Base-by-base conservation (phyloP, 2,329 filamentous ascomycete genomes). In the Incumbomyces delicatus region DNA sequence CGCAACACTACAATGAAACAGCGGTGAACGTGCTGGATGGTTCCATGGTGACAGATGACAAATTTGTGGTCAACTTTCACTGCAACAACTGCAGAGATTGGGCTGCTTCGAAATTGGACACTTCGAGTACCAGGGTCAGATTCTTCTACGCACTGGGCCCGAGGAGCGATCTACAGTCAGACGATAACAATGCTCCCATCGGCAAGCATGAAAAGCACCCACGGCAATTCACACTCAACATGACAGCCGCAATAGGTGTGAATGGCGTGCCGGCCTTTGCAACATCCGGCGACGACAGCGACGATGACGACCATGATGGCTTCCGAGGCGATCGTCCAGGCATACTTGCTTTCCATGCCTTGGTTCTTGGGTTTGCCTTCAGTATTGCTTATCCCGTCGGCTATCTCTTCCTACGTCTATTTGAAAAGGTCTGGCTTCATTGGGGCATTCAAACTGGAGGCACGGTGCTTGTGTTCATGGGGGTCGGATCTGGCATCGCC, bases 61-160 rank as follows among this genome's bases (percentile, higher is more conserved):
- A 61, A 27, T 64, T 62, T 61, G 66, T 70, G 31, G 72, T 75
- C 51, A 73, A 71, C 44, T 76, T 68, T 1, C 67, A 68, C 34
- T 81, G 78, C 63, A 63, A 54, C 27, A 70, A 73, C 55, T 81
- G 75, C 54, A 69, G 73, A 30, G 66, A 60, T 36, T 80, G 76
- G 76, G 61, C 61, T 12, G 54, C 52, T 41, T 73, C 74, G 32
- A 67, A 60, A 31, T 60, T 81, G 48, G 69, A 81, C 54, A 64
- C 74, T n/a, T 63, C 60, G n/a, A 71, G 66, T 42, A 64, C 62
- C 12, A 60, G 63, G 12, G 69, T 74, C 51, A 63, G 64, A 34
- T 77, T 75, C 61, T 73, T 80, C 46, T 82, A 72, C 57, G 79
- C 75, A 14, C 63, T 73, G 17, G 78, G 78, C 0, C 72, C 74